A percentile compares a stretch with the other conserved stretches of the same genome.
Conservation (phyloP, 176 grass and related monocot species). For the Rhynchospora tenuis region DNA sequence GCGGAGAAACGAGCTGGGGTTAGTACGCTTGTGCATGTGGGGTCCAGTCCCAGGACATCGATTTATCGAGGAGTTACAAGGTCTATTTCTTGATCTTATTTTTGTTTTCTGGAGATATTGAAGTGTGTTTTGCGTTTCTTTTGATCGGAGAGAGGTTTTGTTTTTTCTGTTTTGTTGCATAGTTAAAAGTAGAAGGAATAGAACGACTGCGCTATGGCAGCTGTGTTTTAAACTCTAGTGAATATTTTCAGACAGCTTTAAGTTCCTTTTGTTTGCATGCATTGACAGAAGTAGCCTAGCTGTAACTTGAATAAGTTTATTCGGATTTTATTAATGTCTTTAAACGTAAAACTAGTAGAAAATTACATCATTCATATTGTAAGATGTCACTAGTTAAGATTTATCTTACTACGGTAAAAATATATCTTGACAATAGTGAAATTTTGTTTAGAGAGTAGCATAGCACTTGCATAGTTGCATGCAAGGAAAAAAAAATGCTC, state of each 20-base stretch:
- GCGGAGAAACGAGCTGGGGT: conserved; percentile 10
- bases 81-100: conserved; percentile 13
- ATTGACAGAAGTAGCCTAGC: background rate
- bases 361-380: background rate
- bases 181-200: background rate
- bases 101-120: background rate
- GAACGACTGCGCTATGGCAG: background rate
- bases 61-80: conserved; percentile 84
- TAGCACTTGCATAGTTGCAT: background rate
- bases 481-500: background rate
- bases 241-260: too few species aligned
- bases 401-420: too few species aligned
- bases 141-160: background rate
- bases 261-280: background rate
- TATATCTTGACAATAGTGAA: background rate
- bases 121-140: background rate
- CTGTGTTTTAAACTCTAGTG: background rate
- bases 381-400: background rate
- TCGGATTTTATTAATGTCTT: background rate
- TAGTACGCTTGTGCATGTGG: conserved; percentile 7
- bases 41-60: conserved; percentile 40
- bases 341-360: background rate
- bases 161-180: background rate
- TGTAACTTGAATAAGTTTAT: background rate
- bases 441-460: background rate